Evolutionary conservation across 495 filamentous ascomycete genomes (phyloP), one percentile per base, ranked within the genome.

Genomic region (Aspergillus campestris): DNA sequence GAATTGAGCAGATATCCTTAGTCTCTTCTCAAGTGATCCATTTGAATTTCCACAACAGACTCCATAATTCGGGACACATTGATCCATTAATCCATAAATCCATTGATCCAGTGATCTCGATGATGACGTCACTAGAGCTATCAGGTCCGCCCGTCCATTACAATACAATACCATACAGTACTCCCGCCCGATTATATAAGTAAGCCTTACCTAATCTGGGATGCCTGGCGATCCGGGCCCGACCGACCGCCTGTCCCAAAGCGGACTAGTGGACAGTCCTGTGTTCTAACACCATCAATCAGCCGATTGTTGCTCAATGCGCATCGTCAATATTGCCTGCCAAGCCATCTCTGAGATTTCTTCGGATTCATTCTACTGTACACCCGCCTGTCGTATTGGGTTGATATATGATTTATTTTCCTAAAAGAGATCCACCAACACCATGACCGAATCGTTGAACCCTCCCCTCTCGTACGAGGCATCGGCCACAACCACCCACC

Each of bases 391-490:
- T 24, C 18, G 1, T 24, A 24, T 24, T 24, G 18, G 18, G 4
- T 24, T 24, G 18, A 24, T 24, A 24, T 24, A 13, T 34, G n/a
- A 28, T 38, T 45, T 38, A 27, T n/a, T 31, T 36, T 15, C 34
- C 38, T 32, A 41, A 31, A 6, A 35, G 43, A 7, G 11, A 34
- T n/a, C 7, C 41, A 40, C 44, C 35, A 69, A 34, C 51, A 49
- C 45, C 41, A 78, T 78, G 74, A 56, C 66, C 32, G 73, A 72
- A 36, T 55, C 61, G 29, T 40, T 65, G 34, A 73, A 73, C 39
- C 71, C 72, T 28, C 80, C 82, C n/a, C 74, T 89, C 43, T 84
- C 80, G 38, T 82, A 86, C 64, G 82, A 87, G 65, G 76, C 83
- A 27, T 87, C 84, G 3, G 81, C 81, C 38, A 83, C 81, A 38